A percentile compares a stretch with the other conserved stretches of the same genome.
These are phyloP conservation scores for Pseudisothecium myosuroides DNA, from an alignment of 225 moss, liverwort and hornwort species.

Conservation along the genomic window DNA sequence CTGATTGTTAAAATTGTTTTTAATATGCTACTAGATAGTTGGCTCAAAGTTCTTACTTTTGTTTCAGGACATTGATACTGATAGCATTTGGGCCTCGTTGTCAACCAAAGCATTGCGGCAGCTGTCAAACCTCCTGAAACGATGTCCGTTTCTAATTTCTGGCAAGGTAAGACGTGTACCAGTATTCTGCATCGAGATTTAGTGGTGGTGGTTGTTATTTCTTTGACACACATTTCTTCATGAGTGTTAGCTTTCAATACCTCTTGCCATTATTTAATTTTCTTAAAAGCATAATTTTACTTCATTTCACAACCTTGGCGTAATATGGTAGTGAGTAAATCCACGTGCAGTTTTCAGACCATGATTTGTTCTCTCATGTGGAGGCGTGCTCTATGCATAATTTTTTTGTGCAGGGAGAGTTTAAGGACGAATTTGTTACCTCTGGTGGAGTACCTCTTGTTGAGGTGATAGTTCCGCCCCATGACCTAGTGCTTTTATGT, in stretches of 20 bases:
- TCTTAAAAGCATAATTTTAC: not conserved
- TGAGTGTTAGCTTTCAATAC: not conserved
- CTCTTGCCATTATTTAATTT: not conserved
- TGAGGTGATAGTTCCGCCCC: slow-evolving; percentile 27
- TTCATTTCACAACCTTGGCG: not conserved
- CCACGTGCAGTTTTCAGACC: not conserved
- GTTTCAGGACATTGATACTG: slow-evolving; percentile 53
- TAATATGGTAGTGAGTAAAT: not conserved
- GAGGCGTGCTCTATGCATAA: not conserved
- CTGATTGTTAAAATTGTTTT: not conserved
- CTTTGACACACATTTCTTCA: not conserved
- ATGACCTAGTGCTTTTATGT: not conserved
- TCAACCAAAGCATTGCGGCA: slow-evolving; percentile 53
- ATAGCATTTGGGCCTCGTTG: slow-evolving; percentile 58
- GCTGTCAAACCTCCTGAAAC: slow-evolving; percentile 50
- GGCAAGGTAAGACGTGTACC: slow-evolving; percentile 46
- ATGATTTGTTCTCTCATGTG: not conserved
- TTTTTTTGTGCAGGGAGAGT: slow-evolving; percentile 55
- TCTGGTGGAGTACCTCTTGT: slow-evolving; percentile 85
- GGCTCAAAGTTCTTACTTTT: not conserved
- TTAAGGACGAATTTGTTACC: slow-evolving; percentile 93
- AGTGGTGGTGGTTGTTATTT: not conserved
- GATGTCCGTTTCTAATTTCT: slow-evolving; percentile 59
- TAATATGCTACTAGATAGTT: not conserved
- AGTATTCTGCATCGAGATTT: not conserved